phyloP scores from a whole-genome alignment of 2,329 filamentous ascomycete species.

The Chalaropsis ovoidea region DNA sequence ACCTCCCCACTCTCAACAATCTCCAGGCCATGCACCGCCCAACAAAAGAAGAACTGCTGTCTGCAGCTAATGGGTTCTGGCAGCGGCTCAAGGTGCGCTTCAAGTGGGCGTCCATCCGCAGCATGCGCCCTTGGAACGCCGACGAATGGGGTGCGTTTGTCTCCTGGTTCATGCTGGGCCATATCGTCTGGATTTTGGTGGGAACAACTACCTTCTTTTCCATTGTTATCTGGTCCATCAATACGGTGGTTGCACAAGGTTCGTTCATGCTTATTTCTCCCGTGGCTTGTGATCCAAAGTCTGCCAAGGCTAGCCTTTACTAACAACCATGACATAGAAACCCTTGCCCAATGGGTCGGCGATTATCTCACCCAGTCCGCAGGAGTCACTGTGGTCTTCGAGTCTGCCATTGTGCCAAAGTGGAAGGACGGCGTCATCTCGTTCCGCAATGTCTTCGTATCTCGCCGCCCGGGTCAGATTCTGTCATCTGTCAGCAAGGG shows the following conservation, averaged over 20 bases:
- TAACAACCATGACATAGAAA: conserved; percentile 50
- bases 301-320: neutral
- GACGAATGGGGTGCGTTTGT: conserved; percentile 92
- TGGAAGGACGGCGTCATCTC: conserved; percentile 94
- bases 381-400: conserved; percentile 87
- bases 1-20: conserved; percentile 43
- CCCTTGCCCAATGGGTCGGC: conserved; percentile 81
- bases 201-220: conserved; percentile 98
- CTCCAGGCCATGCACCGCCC: conserved; percentile 43
- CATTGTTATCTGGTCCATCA: conserved; percentile 77
- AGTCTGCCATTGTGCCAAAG: conserved; percentile 92
- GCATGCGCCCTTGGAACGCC: conserved; percentile 83
- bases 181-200: conserved; percentile 89
- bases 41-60: conserved; percentile 84
- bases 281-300: neutral
- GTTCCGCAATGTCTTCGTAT: conserved; percentile 94
- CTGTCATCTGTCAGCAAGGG: conserved; percentile 83
- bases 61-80: conserved; percentile 87
- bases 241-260: conserved; percentile 93
- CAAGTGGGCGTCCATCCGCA: conserved; percentile 96
- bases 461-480: conserved; percentile 72
- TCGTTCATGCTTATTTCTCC: conserved; percentile 29
- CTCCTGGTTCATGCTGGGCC: conserved; percentile 89
- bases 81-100: conserved; percentile 81
- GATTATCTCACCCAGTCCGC: conserved; percentile 93